A percentile compares a stretch with the other conserved stretches of the same genome.
These are phyloP conservation scores for Gloeopeniophorella convolvens DNA, from an alignment of 768 basidiomycete genomes.

Conservation along the genomic window DNA sequence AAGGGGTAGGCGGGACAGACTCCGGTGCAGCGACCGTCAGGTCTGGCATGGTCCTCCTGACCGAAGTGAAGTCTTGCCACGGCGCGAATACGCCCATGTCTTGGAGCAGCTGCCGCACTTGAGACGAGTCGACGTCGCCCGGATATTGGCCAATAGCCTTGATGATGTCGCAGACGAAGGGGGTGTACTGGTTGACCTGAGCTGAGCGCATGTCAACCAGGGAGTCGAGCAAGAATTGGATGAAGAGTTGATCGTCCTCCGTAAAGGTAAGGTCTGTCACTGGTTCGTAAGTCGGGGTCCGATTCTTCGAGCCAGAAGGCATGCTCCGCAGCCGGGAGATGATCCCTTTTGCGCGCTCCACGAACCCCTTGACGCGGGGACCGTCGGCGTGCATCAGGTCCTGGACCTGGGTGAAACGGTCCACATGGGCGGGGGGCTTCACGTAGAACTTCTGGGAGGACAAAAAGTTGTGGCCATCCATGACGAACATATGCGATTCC, in stretches of 20 bases:
- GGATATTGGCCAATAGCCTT: constrained; percentile 43
- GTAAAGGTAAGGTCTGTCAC: constrained; percentile 37
- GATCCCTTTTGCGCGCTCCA: constrained; percentile 40
- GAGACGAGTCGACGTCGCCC: constrained; percentile 28
- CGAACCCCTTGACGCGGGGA: constrained; percentile 43
- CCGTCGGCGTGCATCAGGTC: constrained; percentile 39
- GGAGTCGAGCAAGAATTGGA: constrained; percentile 52
- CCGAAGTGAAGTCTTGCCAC: constrained; percentile 62
- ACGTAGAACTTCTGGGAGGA: constrained; percentile 49
- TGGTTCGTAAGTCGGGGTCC: constrained; percentile 28
- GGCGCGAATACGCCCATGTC: constrained; percentile 71
- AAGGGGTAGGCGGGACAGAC: neutral
- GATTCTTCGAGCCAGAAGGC: constrained; percentile 2
- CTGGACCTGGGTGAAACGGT: constrained; percentile 42
- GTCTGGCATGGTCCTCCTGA: neutral
- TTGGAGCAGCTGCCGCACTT: constrained; percentile 45
- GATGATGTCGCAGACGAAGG: constrained; percentile 48
- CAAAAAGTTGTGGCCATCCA: constrained; percentile 40
- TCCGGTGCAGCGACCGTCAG: neutral
- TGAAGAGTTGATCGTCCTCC: constrained; percentile 46
- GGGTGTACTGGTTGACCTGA: constrained; percentile 59
- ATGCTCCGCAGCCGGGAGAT: constrained; percentile 24
- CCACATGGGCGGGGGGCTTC: constrained; percentile 53
- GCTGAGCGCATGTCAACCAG: constrained; percentile 40
- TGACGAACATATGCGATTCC: constrained; percentile 45